Evolutionary conservation across 176 grass and related monocot genomes (phyloP), one percentile per base, ranked within the genome.

Genomic region (Oryza coarctata): DNA sequence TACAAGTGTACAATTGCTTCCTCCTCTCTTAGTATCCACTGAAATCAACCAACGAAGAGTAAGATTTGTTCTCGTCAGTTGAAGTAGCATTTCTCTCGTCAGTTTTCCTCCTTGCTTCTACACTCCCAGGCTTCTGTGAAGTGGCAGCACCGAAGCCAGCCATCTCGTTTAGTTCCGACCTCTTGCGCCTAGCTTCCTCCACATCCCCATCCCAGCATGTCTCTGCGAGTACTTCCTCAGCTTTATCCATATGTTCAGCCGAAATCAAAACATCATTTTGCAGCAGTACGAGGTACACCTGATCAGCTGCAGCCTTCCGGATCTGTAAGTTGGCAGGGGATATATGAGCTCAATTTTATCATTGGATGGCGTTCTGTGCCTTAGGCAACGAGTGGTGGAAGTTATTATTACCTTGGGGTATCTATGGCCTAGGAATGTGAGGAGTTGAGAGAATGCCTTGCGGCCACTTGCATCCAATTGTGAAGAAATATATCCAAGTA

Each of bases 401-500:
- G 27, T 63, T 33, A 33, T n/a, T n/a, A 49, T 77, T 93, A 98
- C 92, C 92, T 99, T 99, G 43, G 96, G 96, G 77, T 99, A 99
- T 36, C 90, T 74, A 70, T 99, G 96, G 68, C 87, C 89, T 52
- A 99, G 89, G 79, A 95, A 99, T 64, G 55, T 91, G 29, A 90
- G 76, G 52, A 95, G 85, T 33, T 86, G 86, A 93, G 88, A 91
- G n/a, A 99, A 93, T 83, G 93, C 96, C 63, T 70, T 83, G 8
- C 74, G 86, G 74, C 78, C 84, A 68, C 76, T 90, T 83, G 63
- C 77, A 83, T 89, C 77, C 43, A 43, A 23, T 13, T 90, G 73
- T 34, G 89, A 98, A 78, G 96, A 93, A 82, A 98, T 88, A 83
- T 93, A 99, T 73, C 91, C 93, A 9, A 99, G 89, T 66, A 99